Evolutionary conservation across 1,284 basidiomycete genomes (phyloP).

Genomic region (Anthracocystis panici-leucophaei): DNA sequence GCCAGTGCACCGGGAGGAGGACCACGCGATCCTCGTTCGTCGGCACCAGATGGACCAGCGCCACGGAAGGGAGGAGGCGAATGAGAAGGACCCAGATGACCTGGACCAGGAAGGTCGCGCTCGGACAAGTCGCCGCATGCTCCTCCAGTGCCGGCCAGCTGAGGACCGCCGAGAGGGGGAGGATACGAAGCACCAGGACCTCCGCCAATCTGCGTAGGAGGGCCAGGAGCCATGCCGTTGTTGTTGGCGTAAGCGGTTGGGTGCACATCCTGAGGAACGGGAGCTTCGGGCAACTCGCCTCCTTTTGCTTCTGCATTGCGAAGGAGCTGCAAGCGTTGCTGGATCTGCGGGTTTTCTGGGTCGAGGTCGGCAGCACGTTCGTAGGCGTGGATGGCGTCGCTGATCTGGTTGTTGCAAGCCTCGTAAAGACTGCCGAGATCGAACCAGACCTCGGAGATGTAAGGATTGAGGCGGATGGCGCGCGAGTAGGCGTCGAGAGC

Average conservation of each 20-base stretch:
- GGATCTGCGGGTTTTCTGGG: slow-evolving; percentile 64
- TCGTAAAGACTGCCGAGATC: slow-evolving; percentile 97
- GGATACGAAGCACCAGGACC: slow-evolving; percentile 40
- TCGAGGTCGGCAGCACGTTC: slow-evolving; percentile 66
- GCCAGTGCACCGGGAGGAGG: slow-evolving; percentile 44
- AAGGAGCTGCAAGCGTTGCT: slow-evolving; percentile 73
- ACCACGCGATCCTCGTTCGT: slow-evolving; percentile 50
- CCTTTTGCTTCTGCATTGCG: slow-evolving; percentile 85
- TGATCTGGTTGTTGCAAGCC: slow-evolving; percentile 98
- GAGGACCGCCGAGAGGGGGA: slow-evolving; percentile 44
- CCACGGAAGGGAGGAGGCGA: slow-evolving; percentile 58
- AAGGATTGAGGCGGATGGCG: slow-evolving; percentile 97
- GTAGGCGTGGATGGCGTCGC: slow-evolving; percentile 98
- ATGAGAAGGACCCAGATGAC: slow-evolving; percentile 43
- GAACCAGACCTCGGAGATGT: slow-evolving; percentile 99
- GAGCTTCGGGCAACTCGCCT: slow-evolving; percentile 80
- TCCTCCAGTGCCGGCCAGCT: slow-evolving; percentile 44
- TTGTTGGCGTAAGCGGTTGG: slow-evolving; percentile 81
- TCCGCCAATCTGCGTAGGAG: slow-evolving; percentile 58
- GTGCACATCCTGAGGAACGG: slow-evolving; percentile 92
- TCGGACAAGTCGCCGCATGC: slow-evolving; percentile 34
- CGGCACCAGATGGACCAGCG: slow-evolving; percentile 48
- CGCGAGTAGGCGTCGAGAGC: slow-evolving; percentile 98
- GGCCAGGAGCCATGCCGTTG: slow-evolving; percentile 54
- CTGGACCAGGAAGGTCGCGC: slow-evolving; percentile 57